Base-by-base conservation (phyloP, 2,329 filamentous ascomycete species). In the Penicillium corylophilum region DNA sequence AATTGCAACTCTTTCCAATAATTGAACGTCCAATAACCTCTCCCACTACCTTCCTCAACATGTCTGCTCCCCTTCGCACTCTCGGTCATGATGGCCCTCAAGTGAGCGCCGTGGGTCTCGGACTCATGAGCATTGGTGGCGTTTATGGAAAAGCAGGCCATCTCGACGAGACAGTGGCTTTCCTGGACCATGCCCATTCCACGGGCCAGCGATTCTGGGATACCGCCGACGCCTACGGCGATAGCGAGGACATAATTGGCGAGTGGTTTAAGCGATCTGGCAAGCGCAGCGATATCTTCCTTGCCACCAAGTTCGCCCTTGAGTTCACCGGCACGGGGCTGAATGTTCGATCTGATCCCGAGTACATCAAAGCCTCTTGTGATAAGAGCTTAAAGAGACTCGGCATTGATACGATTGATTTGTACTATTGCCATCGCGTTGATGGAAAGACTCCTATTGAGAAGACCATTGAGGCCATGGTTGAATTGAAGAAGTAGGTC, bases 401-500 rank as follows among this genome's bases (percentile, higher is more conserved):
- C 4, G 69, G 70, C 0, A 59, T 71, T 5, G 63, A 72, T 10
- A 62, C 60, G 8, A 74, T 77, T 48, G 74, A 77, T 51, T 60
- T 78, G 3, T 75, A 76, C 54, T 77, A 77, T 55, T 70, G 70
- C 22, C 75, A 78, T 53, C 72, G 75, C 2, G 68, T 77, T 9
- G 74, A 78, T 55, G 58, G 57, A 1, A 68, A 71, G 44, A 72
- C 71, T 0, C 75, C 75, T 0, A 73, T 77, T 52, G 76, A 78
- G 54, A 70, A 74, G 64, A 77, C 74, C 0, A 64, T 77, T 0
- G 56, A 71, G 46, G 72, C 71, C 2, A 75, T 78, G 71, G 70
- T 66, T 5, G 71, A 77, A 53, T 57, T 77, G 50, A 77, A 76
- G 61, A 63, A 60, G 66, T 68, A 57, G 13, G 59, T 51, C 7